phyloP scores from a whole-genome alignment of 208 protist genomes.

The Giardia muris region DNA sequence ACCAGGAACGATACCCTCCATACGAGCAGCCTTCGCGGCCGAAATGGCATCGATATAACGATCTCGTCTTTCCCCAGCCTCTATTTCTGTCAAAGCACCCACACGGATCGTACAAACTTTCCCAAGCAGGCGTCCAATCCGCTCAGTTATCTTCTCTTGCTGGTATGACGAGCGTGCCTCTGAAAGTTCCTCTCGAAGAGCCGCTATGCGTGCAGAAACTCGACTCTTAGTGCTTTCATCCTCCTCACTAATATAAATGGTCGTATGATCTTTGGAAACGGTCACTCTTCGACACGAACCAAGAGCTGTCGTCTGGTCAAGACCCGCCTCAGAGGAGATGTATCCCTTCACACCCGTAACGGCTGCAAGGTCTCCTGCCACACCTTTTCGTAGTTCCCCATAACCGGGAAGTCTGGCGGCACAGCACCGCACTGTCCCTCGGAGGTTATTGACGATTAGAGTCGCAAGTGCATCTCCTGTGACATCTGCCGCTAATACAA shows the following conservation, averaged over 20 bases:
- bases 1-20: neutral
- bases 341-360: neutral
- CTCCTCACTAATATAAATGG: neutral
- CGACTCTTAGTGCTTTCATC: no score
- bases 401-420: neutral
- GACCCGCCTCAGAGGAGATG: neutral
- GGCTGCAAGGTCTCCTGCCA: neutral
- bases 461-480: neutral
- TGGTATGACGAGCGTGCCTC: neutral
- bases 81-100: neutral
- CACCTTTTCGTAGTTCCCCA: neutral
- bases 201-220: no score
- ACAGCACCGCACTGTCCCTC: neutral
- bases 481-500: neutral
- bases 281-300: neutral
- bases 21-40: neutral
- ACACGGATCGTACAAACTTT: neutral
- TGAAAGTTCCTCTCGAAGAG: no score
- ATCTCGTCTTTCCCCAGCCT: neutral
- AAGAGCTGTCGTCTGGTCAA: neutral
- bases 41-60: neutral
- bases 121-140: neutral
- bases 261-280: neutral
- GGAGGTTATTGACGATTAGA: neutral
- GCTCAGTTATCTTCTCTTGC: neutral